Conservation (phyloP, 2,329 filamentous ascomycete genomes). For the Fusarium phyllophilum region DNA sequence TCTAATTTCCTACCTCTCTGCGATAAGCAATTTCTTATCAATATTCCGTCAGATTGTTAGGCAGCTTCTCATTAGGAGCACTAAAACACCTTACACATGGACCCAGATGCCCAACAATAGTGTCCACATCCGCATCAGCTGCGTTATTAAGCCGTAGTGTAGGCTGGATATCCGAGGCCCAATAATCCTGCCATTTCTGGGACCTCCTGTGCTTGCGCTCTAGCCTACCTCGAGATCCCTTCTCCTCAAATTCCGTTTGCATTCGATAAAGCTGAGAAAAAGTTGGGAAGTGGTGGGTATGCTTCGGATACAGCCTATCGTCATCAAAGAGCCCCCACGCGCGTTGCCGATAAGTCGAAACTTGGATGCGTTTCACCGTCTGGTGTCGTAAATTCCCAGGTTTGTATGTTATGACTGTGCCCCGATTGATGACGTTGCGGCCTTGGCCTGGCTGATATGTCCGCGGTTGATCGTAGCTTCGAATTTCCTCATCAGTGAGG, state of each 20-base stretch:
- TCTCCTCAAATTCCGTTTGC: not conserved
- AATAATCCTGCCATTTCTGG: not conserved
- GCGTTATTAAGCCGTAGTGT: accelerated
- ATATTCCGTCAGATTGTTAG: not conserved
- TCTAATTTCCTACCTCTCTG: not conserved
- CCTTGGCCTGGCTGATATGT: not conserved
- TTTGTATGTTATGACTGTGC: not conserved
- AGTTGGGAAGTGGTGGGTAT: not conserved
- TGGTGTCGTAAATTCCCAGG: not conserved
- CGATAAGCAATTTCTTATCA: no score
- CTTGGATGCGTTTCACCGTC: not conserved
- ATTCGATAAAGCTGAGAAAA: not conserved
- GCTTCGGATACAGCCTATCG: not conserved
- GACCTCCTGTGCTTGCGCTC: not conserved
- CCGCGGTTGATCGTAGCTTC: not conserved
- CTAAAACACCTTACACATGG: not conserved
- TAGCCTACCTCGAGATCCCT: not conserved
- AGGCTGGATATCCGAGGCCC: not conserved
- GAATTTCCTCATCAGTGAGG: not conserved
- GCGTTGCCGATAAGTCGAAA: not conserved
- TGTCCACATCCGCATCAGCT: not conserved
- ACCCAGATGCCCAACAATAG: not conserved
- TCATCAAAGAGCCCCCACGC: not conserved
- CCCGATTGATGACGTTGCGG: not conserved
- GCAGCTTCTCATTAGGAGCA: not conserved